Base-by-base conservation (phyloP, 2,329 filamentous ascomycete species). In the Fusarium sp. region DNA sequence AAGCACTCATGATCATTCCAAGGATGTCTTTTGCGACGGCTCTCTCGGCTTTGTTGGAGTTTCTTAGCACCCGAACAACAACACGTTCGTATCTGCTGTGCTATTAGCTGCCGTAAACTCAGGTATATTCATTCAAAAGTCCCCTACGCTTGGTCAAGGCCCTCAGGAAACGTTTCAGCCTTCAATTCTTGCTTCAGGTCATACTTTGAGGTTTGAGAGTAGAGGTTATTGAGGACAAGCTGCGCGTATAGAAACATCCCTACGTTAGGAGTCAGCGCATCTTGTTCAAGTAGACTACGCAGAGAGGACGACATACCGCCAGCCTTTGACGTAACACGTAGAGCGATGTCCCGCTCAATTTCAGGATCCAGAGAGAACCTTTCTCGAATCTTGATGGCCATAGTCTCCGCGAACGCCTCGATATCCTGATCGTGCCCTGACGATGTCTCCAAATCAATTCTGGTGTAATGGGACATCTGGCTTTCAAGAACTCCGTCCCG, bases 91-190 rank as follows among this genome's bases (percentile, higher is more conserved):
- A 46, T 4, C 44, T 46, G 7, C 7, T 3, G 20, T 14, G 0
- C 11, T 10, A 9, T 46, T 10, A 46, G 24, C 4, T 10, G 7
- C 1, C 1, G 3, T 3, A 1, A 14, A 10, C 3, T 10, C 8
- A 13, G 3, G 4, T 7, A 4, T 1, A 14, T 11, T 2, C 6
- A 2, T 27, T 18, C 0, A 4, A n/a, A 13, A 1, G 12, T 4
- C 30, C 1, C 44, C 6, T 46, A 46, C 44, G 44, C 44, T 46
- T 46, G 44, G 3, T 46, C 11, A 20, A 46, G 24, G 0, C 44
- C 44, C 4, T 46, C 24, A 1, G 44, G 44, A 13, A 46, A 46
- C 9, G 44, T 46, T 5, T 10, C 24, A 4, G 11, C 18, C 7
- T 46, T 27, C 24, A 46, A n/a, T 7, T 46, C 44, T 9, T 46